A percentile compares a stretch with the other conserved stretches of the same genome.
These are phyloP conservation scores for Yamadazyma blattariae DNA, from an alignment of 1,139 yeast species.

Conservation along the genomic window DNA sequence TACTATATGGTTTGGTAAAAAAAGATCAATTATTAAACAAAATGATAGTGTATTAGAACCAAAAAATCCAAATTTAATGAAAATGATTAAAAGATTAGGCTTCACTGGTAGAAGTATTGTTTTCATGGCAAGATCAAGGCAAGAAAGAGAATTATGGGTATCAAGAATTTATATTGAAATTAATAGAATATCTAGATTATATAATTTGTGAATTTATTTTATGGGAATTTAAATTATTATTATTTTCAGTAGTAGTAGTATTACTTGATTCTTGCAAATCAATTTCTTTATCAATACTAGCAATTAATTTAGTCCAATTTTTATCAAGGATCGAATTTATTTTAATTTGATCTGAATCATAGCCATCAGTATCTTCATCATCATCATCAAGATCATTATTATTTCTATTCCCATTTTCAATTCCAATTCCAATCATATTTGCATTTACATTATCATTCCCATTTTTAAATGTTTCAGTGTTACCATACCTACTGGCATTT, in stretches of 20 bases:
- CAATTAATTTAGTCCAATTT: conserved; percentile 6
- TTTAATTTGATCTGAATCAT: conserved; percentile 24
- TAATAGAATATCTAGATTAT: conserved; percentile 42
- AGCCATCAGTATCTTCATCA: conserved; percentile 8
- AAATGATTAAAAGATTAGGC: conserved; percentile 55
- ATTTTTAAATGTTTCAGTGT: too few relatives aligned
- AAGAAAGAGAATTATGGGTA: conserved; percentile 86
- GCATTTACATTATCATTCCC: too few relatives aligned
- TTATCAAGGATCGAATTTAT: conserved; percentile 6
- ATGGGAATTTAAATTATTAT: too few relatives aligned
- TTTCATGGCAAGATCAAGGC: conserved; percentile 78
- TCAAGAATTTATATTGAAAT: conserved; percentile 59
- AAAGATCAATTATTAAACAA: conserved; percentile 40
- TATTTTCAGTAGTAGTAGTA: too few relatives aligned
- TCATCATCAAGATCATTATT: conserved; percentile 6
- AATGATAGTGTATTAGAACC: conserved; percentile 32
- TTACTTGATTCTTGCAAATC: too few relatives aligned
- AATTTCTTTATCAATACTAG: conserved; percentile 5
- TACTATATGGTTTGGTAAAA: conserved; percentile 79
- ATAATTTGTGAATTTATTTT: conserved; percentile 1
- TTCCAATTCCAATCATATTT: too few relatives aligned
- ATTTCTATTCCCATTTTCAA: background rate
- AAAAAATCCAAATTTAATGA: conserved; percentile 41
- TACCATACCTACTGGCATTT: too few relatives aligned
- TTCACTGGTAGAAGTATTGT: conserved; percentile 66